A percentile compares a stretch with the other conserved stretches of the same genome.
These are phyloP conservation scores for Poa annua DNA, from an alignment of 176 grass and related monocot species.

Conservation along the genomic window DNA sequence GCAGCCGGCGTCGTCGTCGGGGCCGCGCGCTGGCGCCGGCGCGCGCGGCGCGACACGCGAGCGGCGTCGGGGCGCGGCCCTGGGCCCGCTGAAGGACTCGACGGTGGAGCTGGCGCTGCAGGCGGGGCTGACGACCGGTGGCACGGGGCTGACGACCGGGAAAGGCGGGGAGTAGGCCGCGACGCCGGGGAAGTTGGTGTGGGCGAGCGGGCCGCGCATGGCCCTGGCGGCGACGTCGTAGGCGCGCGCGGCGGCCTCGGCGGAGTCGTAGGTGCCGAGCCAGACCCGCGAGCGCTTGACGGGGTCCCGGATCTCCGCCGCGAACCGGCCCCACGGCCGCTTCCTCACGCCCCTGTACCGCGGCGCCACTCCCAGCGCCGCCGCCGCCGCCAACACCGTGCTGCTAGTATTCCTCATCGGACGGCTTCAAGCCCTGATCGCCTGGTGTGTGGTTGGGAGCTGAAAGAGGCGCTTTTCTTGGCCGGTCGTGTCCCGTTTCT, in stretches of 20 bases:
- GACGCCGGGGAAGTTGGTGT: slow-evolving; percentile 47
- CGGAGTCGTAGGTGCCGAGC: slow-evolving; percentile 72
- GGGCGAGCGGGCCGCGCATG: slow-evolving; percentile 54
- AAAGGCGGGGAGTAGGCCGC: too few species aligned
- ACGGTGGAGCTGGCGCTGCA: slow-evolving; percentile 61
- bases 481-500: background rate
- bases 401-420: background rate
- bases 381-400: slow-evolving; percentile 22
- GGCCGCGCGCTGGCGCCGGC: background rate
- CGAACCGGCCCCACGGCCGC: slow-evolving; percentile 84
- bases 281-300: slow-evolving; percentile 57
- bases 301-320: slow-evolving; percentile 90
- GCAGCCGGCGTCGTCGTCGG: slow-evolving; percentile 42
- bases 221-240: slow-evolving; percentile 62
- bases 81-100: slow-evolving; percentile 48
- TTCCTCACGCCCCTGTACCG: slow-evolving; percentile 74
- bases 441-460: background rate
- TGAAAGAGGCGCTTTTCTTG: too few species aligned
- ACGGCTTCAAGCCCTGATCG: too few species aligned
- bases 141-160: too few species aligned
- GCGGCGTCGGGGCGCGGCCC: background rate
- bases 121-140: background rate
- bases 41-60: background rate
- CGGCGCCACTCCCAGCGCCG: slow-evolving; percentile 28
- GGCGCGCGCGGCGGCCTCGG: slow-evolving; percentile 70